Evolutionary conservation across 2,329 filamentous ascomycete species (phyloP), one percentile per base, ranked within the genome.

Genomic region (Cryphonectria carpinicola): DNA sequence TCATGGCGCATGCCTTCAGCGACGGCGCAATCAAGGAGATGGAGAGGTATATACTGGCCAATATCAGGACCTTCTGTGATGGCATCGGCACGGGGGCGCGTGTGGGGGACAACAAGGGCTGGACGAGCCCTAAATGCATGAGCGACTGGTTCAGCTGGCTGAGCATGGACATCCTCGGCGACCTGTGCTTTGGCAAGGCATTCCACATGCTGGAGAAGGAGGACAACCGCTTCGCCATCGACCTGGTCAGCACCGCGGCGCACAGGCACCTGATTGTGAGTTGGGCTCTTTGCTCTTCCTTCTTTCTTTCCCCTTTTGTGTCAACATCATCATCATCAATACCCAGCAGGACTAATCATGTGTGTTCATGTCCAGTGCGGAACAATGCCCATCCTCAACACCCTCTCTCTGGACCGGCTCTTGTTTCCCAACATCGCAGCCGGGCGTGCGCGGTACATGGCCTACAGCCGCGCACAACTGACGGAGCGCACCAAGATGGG

Each of bases 1-100:
- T 93, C 39, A 82, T 94, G 49, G 89, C 89, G n/a, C 90, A 92
- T 75, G 91, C 89, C 43, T 93, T 94, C 78, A 89, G 88, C 0
- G 89, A 92, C 70, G 81, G 83, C 56, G 90, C 90, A 67, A 84
- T 92, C 76, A 90, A 88, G 81, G 86, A 88, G 76, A 90, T 92
- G 85, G 90, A 93, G 80, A 84, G 86, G 71, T 90, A 91, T 73
- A 89, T 93, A 73, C 80, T 92, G 13, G 82, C 84, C 74, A 91
- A 92, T 76, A 84, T 92, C 63, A 84, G 90, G n/a, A 87, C 87
- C 28, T 91, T 93, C 73, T 92, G 89, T 76, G 83, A 87, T 32
- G 84, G 86, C 76, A 81, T 92, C 35, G 87, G 86, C 13, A 74
- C 68, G 76, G 52, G 80, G 81, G 32, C 78, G 73, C 11, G 78